phyloP scores from a whole-genome alignment of 352 stramenopile genomes.

The Globisporangium parvum region DNA sequence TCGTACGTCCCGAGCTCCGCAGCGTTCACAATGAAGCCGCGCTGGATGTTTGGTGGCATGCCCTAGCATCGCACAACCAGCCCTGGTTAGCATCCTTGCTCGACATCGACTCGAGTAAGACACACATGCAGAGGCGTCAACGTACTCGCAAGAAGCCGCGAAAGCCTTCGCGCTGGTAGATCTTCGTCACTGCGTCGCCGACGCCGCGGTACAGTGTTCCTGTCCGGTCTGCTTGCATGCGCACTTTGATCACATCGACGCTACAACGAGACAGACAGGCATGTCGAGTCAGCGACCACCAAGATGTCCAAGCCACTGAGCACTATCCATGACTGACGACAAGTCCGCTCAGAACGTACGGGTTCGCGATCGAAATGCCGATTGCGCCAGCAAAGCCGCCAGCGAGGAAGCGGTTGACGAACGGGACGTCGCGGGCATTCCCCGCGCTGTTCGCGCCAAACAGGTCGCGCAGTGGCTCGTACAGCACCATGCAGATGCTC shows the following conservation, averaged over 20 bases:
- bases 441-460: slow-evolving; percentile 42
- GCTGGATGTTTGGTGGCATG: slow-evolving; percentile 83
- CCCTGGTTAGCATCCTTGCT: no score
- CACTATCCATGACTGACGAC: neutral
- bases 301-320: neutral
- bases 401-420: slow-evolving; percentile 76
- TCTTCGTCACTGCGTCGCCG: slow-evolving; percentile 55
- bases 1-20: slow-evolving; percentile 85
- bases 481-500: slow-evolving; percentile 83
- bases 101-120: neutral
- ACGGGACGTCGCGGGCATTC: slow-evolving; percentile 41
- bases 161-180: slow-evolving; percentile 69
- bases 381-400: slow-evolving; percentile 74
- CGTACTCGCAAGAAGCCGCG: slow-evolving; percentile 57
- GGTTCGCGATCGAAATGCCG: slow-evolving; percentile 77
- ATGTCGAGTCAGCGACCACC: slow-evolving; percentile 6
- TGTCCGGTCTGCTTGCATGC: slow-evolving; percentile 75
- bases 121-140: neutral
- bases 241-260: slow-evolving; percentile 87
- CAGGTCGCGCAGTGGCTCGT: slow-evolving; percentile 75
- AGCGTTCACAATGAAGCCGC: slow-evolving; percentile 83
- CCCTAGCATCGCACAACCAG: slow-evolving; percentile 21
- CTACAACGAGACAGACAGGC: slow-evolving; percentile 22
- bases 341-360: slow-evolving; percentile 52
- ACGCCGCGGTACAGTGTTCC: slow-evolving; percentile 68